Evolutionary conservation across 352 stramenopile species (phyloP).

Genomic region (Globisporangium camurandrum): DNA sequence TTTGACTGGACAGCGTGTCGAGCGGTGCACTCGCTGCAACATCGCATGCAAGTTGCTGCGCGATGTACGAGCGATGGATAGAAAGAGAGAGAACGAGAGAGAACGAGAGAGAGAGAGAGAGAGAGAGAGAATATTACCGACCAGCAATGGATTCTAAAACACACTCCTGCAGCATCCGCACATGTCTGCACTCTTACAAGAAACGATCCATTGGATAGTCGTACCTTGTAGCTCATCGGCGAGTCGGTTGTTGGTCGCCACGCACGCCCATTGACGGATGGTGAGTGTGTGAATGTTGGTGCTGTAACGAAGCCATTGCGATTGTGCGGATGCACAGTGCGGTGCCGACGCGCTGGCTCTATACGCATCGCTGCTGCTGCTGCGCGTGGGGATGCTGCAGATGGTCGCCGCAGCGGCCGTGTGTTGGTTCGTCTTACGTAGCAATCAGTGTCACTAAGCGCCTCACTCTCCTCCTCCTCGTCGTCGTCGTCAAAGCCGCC

Average conservation of each 20-base stretch:
- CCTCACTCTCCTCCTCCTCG: background rate
- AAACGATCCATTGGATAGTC: no score
- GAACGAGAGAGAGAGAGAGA: background rate
- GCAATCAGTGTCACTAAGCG: slow-evolving; percentile 1
- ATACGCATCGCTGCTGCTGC: background rate
- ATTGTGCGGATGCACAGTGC: no score
- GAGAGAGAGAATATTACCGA: background rate
- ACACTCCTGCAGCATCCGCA: no score
- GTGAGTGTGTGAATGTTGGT: background rate
- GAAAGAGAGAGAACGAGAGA: no score
- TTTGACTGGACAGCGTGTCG: no score
- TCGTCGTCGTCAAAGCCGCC: slow-evolving; percentile 11
- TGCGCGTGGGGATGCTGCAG: no score
- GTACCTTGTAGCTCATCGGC: background rate
- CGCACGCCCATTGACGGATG: background rate
- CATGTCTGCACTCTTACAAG: no score
- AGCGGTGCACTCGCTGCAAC: slow-evolving; percentile 12
- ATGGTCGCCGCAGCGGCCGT: background rate
- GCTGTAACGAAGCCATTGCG: no score
- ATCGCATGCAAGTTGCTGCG: slow-evolving; percentile 20
- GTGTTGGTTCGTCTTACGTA: no score
- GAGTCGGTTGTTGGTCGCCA: background rate
- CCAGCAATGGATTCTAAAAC: background rate
- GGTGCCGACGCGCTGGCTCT: background rate
- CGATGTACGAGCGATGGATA: no score